phyloP scores from a whole-genome alignment of 2,329 filamentous ascomycete species.

The Paecilomyces sp. region DNA sequence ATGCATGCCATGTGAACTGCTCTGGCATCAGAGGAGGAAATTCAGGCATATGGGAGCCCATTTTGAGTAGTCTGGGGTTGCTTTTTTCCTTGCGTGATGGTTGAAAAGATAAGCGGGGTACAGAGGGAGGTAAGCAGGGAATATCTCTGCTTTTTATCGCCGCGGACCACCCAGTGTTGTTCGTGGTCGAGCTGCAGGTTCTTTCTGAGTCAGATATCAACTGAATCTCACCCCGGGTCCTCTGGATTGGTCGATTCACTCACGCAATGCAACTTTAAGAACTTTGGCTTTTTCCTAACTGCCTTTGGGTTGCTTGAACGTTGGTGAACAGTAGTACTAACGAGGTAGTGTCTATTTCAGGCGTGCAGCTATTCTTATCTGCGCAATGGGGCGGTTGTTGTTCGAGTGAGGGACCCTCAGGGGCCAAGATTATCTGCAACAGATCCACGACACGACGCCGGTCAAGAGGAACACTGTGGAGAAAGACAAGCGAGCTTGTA shows the following conservation, averaged over 20 bases:
- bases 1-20: conserved; percentile 1
- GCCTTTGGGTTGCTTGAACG: background rate
- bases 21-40: conserved; percentile 5
- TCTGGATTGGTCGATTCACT: background rate
- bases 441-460: background rate
- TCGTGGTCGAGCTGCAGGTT: background rate
- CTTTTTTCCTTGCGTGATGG: background rate
- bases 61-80: background rate
- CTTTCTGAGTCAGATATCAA: background rate
- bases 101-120: background rate
- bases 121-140: background rate
- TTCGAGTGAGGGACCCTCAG: background rate
- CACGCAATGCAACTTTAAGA: background rate
- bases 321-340: background rate
- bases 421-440: background rate
- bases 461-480: background rate
- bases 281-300: background rate
- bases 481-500: background rate
- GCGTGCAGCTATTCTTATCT: background rate
- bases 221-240: background rate
- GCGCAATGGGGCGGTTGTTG: background rate
- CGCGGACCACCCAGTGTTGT: background rate
- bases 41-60: background rate
- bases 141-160: background rate
- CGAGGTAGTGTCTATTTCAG: background rate